A percentile compares a stretch with the other conserved stretches of the same genome.
Evolutionary conservation across 495 filamentous ascomycete species (phyloP).

Genomic region (Gamarada debralockiae): DNA sequence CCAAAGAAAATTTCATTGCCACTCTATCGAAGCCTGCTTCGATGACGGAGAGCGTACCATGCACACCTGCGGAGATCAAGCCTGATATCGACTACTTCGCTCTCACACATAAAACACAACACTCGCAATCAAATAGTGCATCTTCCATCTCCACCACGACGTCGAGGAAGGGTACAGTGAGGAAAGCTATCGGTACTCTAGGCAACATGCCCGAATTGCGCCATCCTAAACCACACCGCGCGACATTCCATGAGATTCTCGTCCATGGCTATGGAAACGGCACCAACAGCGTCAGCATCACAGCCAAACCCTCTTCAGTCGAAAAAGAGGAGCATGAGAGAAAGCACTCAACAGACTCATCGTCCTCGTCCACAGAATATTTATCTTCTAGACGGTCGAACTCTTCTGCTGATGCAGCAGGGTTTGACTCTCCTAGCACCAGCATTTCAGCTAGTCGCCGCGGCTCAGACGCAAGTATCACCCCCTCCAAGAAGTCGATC

Average conservation of each 20-base stretch:
- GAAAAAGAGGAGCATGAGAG: background rate
- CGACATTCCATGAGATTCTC: slow-evolving; percentile 35
- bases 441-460: slow-evolving; percentile 1
- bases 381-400: slow-evolving; percentile 19
- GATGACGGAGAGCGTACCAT: background rate
- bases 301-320: background rate
- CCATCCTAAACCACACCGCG: slow-evolving; percentile 14
- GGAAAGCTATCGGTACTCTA: slow-evolving; percentile 26
- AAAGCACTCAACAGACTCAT: slow-evolving; percentile 12
- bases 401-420: slow-evolving; percentile 5
- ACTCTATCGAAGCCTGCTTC: slow-evolving; percentile 1
- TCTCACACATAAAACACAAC: slow-evolving; percentile 24
- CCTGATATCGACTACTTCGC: slow-evolving; percentile 40
- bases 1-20: slow-evolving; percentile 7
- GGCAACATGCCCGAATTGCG: slow-evolving; percentile 22
- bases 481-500: slow-evolving; percentile 1
- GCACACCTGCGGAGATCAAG: slow-evolving; percentile 26
- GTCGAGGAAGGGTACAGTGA: slow-evolving; percentile 21
- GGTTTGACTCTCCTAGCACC: slow-evolving; percentile 2
- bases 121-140: slow-evolving; percentile 7
- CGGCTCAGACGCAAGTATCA: slow-evolving; percentile 1
- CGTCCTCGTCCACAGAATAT: slow-evolving; percentile 13
- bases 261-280: slow-evolving; percentile 41
- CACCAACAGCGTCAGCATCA: slow-evolving; percentile 26
- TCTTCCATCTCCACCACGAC: slow-evolving; percentile 25